phyloP scores from a whole-genome alignment of 176 grass and related monocot genomes.

The Chloris gayana region DNA sequence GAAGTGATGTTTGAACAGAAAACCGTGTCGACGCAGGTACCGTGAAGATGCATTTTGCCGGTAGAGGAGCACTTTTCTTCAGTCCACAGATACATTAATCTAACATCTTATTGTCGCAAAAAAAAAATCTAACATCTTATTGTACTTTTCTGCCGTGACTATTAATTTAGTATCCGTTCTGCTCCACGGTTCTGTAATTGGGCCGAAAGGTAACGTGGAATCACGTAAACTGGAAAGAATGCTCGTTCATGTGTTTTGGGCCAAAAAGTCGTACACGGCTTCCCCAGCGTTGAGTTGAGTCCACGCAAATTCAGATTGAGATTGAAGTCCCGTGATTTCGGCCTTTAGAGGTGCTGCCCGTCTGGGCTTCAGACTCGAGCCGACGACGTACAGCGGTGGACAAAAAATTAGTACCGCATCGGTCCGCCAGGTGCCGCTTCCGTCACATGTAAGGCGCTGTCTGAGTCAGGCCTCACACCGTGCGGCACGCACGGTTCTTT shows the following conservation, averaged over 20 bases:
- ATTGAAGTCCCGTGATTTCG: not conserved
- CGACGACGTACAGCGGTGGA: not conserved
- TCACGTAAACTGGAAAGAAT: not conserved
- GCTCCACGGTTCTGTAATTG: not conserved
- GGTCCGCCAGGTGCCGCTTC: not conserved
- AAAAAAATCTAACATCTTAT: not conserved
- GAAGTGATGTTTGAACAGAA: slow-evolving; percentile 18
- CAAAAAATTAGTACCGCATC: not conserved
- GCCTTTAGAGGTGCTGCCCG: not conserved
- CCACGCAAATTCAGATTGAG: no score
- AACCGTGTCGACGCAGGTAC: not conserved
- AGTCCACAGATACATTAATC: not conserved
- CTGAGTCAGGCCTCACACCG: no score
- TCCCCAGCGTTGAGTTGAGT: not conserved
- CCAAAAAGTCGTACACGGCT: not conserved
- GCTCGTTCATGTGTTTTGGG: not conserved
- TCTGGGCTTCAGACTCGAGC: not conserved
- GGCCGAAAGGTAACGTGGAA: not conserved
- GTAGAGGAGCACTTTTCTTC: not conserved
- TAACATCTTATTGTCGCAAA: no score
- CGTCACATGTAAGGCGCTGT: not conserved
- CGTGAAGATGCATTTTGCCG: not conserved
- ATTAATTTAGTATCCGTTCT: not conserved
- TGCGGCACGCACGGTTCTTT: no score
- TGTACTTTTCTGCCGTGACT: no score